A percentile compares a stretch with the other conserved stretches of the same genome.
Evolutionary conservation across 2,329 filamentous ascomycete species (phyloP).

Genomic region (Nemania serpens): DNA sequence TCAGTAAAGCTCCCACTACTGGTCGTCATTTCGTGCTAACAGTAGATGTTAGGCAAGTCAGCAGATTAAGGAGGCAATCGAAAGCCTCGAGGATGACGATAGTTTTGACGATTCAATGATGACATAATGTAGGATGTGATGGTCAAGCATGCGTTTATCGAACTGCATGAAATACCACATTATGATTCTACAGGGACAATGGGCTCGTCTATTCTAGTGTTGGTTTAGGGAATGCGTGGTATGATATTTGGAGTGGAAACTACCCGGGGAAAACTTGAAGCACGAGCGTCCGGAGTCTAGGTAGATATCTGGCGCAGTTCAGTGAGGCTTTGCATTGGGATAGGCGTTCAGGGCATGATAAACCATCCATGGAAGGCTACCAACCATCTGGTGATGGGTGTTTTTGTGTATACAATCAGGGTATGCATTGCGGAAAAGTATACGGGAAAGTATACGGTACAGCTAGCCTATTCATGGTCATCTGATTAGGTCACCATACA

Average conservation of each 20-base stretch:
- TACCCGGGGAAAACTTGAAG: slow-evolving; percentile 12
- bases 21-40: slow-evolving; percentile 31
- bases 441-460: slow-evolving; percentile 40
- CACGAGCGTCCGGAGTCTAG: slow-evolving; percentile 24
- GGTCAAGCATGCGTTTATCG: slow-evolving; percentile 18
- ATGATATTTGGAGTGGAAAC: slow-evolving; percentile 21
- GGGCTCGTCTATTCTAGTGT: slow-evolving; percentile 21
- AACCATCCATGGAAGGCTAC: slow-evolving; percentile 26
- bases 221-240: slow-evolving; percentile 20
- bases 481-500: slow-evolving; percentile 11
- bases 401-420: slow-evolving; percentile 38
- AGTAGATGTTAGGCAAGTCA: slow-evolving; percentile 70
- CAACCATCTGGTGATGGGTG: slow-evolving; percentile 28
- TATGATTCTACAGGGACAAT: slow-evolving; percentile 17
- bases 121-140: slow-evolving; percentile 49
- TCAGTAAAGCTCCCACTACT: slow-evolving; percentile 49
- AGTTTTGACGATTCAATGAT: slow-evolving; percentile 71
- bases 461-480: slow-evolving; percentile 19
- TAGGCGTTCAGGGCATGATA: slow-evolving; percentile 36
- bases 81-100: slow-evolving; percentile 82
- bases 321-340: slow-evolving; percentile 36
- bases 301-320: slow-evolving; percentile 29
- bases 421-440: slow-evolving; percentile 36
- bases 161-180: slow-evolving; percentile 2
- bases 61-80: slow-evolving; percentile 96